Evolutionary conservation across 1,139 yeast species (phyloP), one percentile per base, ranked within the genome.

Genomic region (Pichia sp.): DNA sequence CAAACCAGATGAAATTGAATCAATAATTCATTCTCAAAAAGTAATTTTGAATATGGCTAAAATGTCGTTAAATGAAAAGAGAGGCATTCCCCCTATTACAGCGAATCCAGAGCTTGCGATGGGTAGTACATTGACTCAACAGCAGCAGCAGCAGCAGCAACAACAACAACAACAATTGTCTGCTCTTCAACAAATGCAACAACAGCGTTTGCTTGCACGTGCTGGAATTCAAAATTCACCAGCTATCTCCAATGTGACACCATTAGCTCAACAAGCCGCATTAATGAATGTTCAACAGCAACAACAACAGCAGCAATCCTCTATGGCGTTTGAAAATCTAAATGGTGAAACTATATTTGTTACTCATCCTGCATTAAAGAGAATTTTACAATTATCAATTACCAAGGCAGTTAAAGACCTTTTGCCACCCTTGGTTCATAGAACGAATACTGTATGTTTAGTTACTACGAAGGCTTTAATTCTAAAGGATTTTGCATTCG

Each of bases 401-500:
- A 82, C 94, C 3, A 82, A 90, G 55, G 84, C 97, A 1, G 86
- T 92, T 34, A 76, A 94, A 51, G 98, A 92, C 59, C 82, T 94
- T 50, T 74, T 95, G 20, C 83, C 87, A 26, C 96, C 96, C 2
- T 92, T 92, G 30, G 86, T 90, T 51, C 95, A 86, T 56, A 76
- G 96, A 49, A 87, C 96, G 5, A 87, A 94, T 2, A 85, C 87
- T 43, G 92, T 95, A 45, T 96, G 96, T 6, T 77, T 87, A 42
- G 83, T 87, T 4, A 85, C 97, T 0, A 83, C 97, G 0, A 84
- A 85, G 57, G 83, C 92, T 29, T 73, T 94, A 49, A 78, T 92
- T 29, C 67, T 78, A 53, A 94, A 94, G 59, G 99, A 94, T 64
- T 92, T 90, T 68, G 95, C 97, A 1, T 74, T 89, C 30, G 98